Conservation (phyloP, 371 early-diverging fungal species). For the Mortierella sp. region DNA sequence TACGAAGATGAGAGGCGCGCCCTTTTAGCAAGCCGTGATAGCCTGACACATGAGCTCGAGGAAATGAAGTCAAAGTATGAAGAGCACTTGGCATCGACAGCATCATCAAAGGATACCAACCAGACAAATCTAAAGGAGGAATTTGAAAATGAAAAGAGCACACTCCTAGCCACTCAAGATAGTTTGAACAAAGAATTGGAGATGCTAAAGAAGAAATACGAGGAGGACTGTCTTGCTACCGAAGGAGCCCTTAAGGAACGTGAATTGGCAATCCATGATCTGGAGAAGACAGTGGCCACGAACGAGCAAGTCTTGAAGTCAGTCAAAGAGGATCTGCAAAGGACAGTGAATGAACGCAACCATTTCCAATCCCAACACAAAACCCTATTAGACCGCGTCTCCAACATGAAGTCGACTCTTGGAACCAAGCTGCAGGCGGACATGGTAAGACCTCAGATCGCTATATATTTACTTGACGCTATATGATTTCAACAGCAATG, state of each 20-base stretch:
- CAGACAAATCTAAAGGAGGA: conserved; percentile 37
- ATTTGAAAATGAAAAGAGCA: conserved; percentile 59
- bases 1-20: conserved; percentile 60
- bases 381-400: conserved; percentile 62
- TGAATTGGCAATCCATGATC: conserved; percentile 37
- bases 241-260: conserved; percentile 39
- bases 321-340: conserved; percentile 42
- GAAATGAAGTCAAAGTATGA: conserved; percentile 47
- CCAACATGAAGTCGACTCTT: conserved; percentile 64
- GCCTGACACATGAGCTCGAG: conserved; percentile 35
- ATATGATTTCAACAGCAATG: background rate
- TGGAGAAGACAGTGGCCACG: conserved; percentile 23
- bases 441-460: conserved; percentile 40
- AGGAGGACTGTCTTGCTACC: conserved; percentile 36
- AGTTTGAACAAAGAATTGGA: conserved; percentile 41
- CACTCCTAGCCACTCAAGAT: conserved; percentile 16
- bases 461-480: background rate
- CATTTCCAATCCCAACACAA: conserved; percentile 61
- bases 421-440: conserved; percentile 70
- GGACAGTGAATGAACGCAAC: conserved; percentile 54
- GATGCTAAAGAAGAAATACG: conserved; percentile 38
- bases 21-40: conserved; percentile 15
- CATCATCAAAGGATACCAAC: conserved; percentile 20
- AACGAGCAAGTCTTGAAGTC: conserved; percentile 30
- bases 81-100: conserved; percentile 29